Evolutionary conservation across 2,329 filamentous ascomycete species (phyloP), one percentile per base, ranked within the genome.

Genomic region (Fusarium nygamai): DNA sequence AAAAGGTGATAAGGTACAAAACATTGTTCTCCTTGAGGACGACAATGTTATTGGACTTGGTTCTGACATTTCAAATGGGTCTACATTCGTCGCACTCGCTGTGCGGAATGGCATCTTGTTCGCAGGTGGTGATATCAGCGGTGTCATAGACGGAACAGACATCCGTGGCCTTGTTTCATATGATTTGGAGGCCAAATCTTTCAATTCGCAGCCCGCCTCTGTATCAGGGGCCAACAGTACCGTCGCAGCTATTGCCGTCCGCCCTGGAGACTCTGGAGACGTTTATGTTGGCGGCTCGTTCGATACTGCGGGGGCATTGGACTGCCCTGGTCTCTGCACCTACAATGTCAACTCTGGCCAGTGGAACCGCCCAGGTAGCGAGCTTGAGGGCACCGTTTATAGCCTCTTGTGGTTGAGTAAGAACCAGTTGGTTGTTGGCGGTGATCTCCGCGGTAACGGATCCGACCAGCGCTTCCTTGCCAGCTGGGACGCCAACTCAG

Each of bases 231-330:
- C 86, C 11, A 88, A 91, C 71, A 90, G 91, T 33, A 89, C 90
- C 6, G 95, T 98, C 47, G 92, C 94, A 66, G 86, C 93, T 34
- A 94, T 99, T 75, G 89, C 90, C 17, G 87, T 92, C 14, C 92
- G 92, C 63, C 93, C 94, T 1, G 67, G 61, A 20, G 89, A 88
- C 62, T 91, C 91, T 24, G 86, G 88, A 4, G 91, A 96, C 58
- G 87, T 99, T 19, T 99, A 93, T 79, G 93, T 99, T 38, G 96
- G 93, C 43, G 96, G 96, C 38, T 90, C 89, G 16, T 99, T 98
- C 79, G 86, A 90, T n/a, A 90, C 89, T 38, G 96, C 95, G 24
- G 96, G 96, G 34, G 92, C 92, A 9, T 88, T 98, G 36, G 91
- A 90, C 47, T 99, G 96, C 80, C 91, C 92, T 8, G 92, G 90